Evolutionary conservation across 2,329 filamentous ascomycete species (phyloP).

Genomic region (Magnaporthiopsis rhizophila): DNA sequence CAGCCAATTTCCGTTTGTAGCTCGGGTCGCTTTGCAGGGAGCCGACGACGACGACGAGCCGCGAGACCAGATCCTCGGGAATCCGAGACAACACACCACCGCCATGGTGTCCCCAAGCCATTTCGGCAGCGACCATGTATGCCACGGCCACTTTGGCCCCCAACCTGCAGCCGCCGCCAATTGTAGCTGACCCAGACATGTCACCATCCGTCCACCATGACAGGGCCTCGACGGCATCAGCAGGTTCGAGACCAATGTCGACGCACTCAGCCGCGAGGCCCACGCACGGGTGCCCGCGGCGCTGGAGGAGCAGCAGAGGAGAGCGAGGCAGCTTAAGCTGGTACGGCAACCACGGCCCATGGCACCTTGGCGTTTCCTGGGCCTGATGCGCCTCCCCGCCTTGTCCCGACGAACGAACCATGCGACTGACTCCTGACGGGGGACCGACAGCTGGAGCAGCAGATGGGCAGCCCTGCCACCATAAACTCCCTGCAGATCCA

Average conservation of each 20-base stretch:
- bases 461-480: constrained; percentile 79
- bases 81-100: not conserved
- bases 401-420: too few relatives aligned
- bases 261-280: constrained; percentile 30
- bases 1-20: not conserved
- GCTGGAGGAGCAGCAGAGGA: constrained; percentile 29
- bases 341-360: not conserved
- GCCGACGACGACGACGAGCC: not conserved
- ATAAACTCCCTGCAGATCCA: constrained; percentile 80
- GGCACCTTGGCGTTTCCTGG: not conserved
- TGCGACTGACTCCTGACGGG: not conserved
- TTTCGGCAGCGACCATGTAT: not conserved
- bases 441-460: constrained; percentile 61
- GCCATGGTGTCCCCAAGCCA: not conserved
- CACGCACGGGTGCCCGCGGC: constrained; percentile 19
- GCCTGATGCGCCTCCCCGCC: not conserved
- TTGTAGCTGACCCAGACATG: not conserved
- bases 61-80: not conserved
- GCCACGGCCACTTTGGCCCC: not conserved
- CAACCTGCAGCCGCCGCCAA: not conserved
- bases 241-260: constrained; percentile 31
- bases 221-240: constrained; percentile 26
- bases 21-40: not conserved
- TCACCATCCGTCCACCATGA: not conserved
- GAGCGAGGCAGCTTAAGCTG: constrained; percentile 10